Conservation (phyloP, 441 rosid species). For the Francoa sonchifolia region DNA sequence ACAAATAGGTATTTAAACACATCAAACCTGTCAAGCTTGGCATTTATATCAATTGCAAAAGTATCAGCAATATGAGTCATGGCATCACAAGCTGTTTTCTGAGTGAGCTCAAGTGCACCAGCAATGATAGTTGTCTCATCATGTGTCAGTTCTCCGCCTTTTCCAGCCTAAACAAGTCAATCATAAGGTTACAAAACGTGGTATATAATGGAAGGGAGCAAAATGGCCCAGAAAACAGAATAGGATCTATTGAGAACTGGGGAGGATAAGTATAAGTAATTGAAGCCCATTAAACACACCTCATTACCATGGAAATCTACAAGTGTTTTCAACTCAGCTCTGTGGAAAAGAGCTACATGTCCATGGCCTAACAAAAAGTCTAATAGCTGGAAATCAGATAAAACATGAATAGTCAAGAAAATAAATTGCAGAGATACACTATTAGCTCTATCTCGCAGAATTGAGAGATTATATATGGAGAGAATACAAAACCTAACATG, state of each 20-base stretch:
- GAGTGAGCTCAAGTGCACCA: conserved; percentile 86
- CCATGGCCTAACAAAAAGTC: conserved; percentile 19
- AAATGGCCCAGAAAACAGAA: not conserved
- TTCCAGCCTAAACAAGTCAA: conserved; percentile 53
- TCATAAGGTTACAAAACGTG: not conserved
- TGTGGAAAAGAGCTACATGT: conserved; percentile 19
- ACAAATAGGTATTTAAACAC: too few relatives aligned
- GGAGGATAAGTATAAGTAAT: not conserved
- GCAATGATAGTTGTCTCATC: conserved; percentile 87
- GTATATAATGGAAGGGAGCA: not conserved
- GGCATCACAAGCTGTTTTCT: conserved; percentile 70
- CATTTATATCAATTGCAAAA: conserved; percentile 65
- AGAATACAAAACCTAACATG: not conserved
- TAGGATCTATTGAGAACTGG: not conserved
- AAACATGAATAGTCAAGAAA: not conserved
- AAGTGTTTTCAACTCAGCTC: conserved; percentile 22
- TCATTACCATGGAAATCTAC: conserved; percentile 20
- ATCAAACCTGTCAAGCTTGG: conserved; percentile 52
- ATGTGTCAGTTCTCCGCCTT: conserved; percentile 82
- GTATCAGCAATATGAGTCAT: conserved; percentile 74
- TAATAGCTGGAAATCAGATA: conserved; percentile 8
- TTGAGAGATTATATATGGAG: not conserved
- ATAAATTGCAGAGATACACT: not conserved
- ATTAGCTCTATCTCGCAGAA: not conserved
- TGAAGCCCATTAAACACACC: conserved; percentile 13